These are phyloP conservation scores for Alternaria brassicae DNA, from an alignment of 2,329 filamentous ascomycete genomes.

Conservation along the genomic window DNA sequence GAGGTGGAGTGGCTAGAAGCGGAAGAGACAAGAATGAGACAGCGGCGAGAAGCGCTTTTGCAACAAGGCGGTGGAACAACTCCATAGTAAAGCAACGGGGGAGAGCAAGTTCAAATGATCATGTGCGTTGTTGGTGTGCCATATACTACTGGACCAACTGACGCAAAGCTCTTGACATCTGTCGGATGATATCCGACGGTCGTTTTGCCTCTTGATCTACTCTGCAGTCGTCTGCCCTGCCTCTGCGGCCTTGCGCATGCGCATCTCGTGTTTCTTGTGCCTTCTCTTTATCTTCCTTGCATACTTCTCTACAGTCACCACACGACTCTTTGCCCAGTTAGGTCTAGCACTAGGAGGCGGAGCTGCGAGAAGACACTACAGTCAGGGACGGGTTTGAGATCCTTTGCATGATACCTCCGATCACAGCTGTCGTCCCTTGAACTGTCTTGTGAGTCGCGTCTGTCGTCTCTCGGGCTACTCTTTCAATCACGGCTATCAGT, in stretches of 20 bases:
- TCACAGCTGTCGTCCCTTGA: background rate
- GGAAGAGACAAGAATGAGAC: constrained; percentile 15
- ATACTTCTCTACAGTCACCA: background rate
- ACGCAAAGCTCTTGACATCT: no score
- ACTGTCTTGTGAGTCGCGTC: background rate
- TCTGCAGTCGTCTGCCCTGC: background rate
- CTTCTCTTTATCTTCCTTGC: background rate
- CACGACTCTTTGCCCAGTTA: background rate
- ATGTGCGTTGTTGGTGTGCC: background rate
- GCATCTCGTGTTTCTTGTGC: background rate
- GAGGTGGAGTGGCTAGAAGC: constrained; percentile 18
- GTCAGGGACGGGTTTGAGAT: background rate
- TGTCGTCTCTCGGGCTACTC: background rate
- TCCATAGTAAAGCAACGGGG: background rate
- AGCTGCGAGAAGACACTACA: background rate
- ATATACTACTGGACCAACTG: no score
- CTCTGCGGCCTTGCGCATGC: background rate
- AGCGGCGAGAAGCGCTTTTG: constrained; percentile 3
- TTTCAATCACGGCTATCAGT: background rate
- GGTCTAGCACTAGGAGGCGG: background rate
- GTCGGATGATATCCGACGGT: no score
- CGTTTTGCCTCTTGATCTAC: background rate
- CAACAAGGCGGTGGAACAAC: background rate
- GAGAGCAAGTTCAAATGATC: background rate
- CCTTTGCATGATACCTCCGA: background rate